Base-by-base conservation (phyloP, 1,139 yeast species). In the Debaryomyces psychrophilus region DNA sequence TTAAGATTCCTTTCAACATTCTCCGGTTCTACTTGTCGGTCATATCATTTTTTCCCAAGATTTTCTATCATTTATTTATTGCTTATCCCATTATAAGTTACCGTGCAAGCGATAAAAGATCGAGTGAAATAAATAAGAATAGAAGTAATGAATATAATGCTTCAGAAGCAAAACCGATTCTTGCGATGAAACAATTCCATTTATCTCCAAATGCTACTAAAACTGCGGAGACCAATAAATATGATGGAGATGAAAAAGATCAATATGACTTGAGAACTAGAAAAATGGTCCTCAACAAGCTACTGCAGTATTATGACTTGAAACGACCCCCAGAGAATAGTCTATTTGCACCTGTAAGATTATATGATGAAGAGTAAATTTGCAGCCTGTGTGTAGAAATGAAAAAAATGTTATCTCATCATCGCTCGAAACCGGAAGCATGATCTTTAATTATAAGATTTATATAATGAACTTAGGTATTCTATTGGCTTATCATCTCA, bases 21-120 rank as follows among this genome's bases (percentile, higher is more conserved):
- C 14, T 53, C 3, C 44, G 56, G 20, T 44, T 56, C 17, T 55
- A 54, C 43, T 29, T 62, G 9, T 56, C 54, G 23, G 31, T 57
- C 7, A 25, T 53, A 18, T 42, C 61, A 15, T 57, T 58, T 34
- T 31, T 63, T 18, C 68, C 68, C 2, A 58, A 50, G 37, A 48
- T 58, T 5, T 43, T 56, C 8, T 40, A 58, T 31, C 54, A 54
- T 34, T 41, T 54, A 6, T 54, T 57, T 36, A 33, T 58, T 4
- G 41, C 55, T n/a, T 55, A 55, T 43, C 61, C 61, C 2, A 27
- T 53, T 4, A 12, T 50, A 36, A 18, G 37, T 41, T 37, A 31
- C 37, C 37, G 27, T 45, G 37, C 17, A 41, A 42, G 34, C 41
- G 12, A 5, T 8, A 33, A n/a, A 9, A 9, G 8, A 8, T 18